phyloP scores from a whole-genome alignment of 2,329 filamentous ascomycete genomes.

The Colletotrichum tamarilloi region DNA sequence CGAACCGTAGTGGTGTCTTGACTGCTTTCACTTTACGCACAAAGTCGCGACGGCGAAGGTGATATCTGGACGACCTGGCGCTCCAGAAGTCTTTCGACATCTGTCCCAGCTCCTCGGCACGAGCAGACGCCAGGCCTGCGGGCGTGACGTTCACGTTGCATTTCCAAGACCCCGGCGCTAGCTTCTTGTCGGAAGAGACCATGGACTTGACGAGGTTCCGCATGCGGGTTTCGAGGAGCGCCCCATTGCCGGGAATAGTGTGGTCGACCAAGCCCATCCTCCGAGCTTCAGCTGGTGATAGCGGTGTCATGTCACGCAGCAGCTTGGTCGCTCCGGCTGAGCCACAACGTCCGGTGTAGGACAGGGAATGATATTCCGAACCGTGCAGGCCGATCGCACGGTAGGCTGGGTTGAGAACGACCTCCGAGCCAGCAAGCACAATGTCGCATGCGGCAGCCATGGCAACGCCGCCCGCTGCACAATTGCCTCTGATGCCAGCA shows the following conservation, averaged over 20 bases:
- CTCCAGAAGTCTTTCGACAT: slow-evolving; percentile 57
- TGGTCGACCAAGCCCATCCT: slow-evolving; percentile 51
- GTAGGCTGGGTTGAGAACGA: slow-evolving; percentile 55
- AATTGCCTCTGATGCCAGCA: slow-evolving; percentile 53
- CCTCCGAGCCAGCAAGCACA: slow-evolving; percentile 50
- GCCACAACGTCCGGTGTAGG: slow-evolving; percentile 52
- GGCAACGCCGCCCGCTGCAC: slow-evolving; percentile 55
- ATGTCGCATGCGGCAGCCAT: slow-evolving; percentile 50
- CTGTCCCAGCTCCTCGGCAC: slow-evolving; percentile 50
- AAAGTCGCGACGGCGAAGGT: slow-evolving; percentile 51
- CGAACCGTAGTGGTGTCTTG: slow-evolving; percentile 52
- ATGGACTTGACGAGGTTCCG: slow-evolving; percentile 47
- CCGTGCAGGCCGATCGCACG: slow-evolving; percentile 49
- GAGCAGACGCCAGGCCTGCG: slow-evolving; percentile 44
- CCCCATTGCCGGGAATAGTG: slow-evolving; percentile 47
- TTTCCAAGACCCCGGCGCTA: slow-evolving; percentile 46
- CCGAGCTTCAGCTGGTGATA: slow-evolving; percentile 50
- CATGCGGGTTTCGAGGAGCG: slow-evolving; percentile 48
- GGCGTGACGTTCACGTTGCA: slow-evolving; percentile 45
- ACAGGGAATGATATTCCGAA: slow-evolving; percentile 55
- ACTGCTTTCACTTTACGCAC: slow-evolving; percentile 51
- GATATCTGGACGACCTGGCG: slow-evolving; percentile 48
- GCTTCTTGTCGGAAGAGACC: slow-evolving; percentile 36
- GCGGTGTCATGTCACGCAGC: slow-evolving; percentile 50
- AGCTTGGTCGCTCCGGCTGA: slow-evolving; percentile 42